These are phyloP conservation scores for Rubroboletus pulcherrimus DNA, from an alignment of 768 basidiomycete species.

Conservation along the genomic window DNA sequence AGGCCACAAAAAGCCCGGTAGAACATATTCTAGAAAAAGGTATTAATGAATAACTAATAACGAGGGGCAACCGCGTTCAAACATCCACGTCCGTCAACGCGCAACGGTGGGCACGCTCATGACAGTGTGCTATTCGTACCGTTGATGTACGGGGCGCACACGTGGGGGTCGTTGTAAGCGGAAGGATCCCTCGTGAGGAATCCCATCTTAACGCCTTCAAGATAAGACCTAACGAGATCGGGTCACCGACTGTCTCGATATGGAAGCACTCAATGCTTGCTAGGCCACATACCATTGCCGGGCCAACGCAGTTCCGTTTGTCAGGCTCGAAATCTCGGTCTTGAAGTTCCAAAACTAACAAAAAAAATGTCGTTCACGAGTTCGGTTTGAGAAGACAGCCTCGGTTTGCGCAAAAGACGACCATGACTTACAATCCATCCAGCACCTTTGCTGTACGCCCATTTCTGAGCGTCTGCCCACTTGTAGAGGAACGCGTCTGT, in stretches of 20 bases:
- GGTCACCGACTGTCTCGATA: neutral
- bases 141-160: slow-evolving; percentile 54
- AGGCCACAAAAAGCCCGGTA: neutral
- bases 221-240: slow-evolving; percentile 55
- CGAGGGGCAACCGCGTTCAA: neutral
- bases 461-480: slow-evolving; percentile 78
- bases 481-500: slow-evolving; percentile 56
- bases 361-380: neutral
- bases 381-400: neutral
- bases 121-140: slow-evolving; percentile 9
- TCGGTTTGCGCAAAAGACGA: neutral
- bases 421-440: slow-evolving; percentile 61
- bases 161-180: slow-evolving; percentile 48
- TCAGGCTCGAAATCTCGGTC: slow-evolving; percentile 49
- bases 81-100: no score
- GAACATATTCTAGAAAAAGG: neutral
- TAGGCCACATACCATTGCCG: slow-evolving; percentile 55
- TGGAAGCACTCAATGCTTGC: neutral
- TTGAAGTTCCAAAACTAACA: slow-evolving; percentile 77
- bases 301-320: slow-evolving; percentile 44
- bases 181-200: slow-evolving; percentile 66
- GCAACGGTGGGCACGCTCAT: neutral
- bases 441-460: slow-evolving; percentile 52
- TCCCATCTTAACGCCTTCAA: slow-evolving; percentile 54
- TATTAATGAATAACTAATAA: neutral